phyloP scores from a whole-genome alignment of 2,329 filamentous ascomycete genomes.

The Talaromyces sp. region DNA sequence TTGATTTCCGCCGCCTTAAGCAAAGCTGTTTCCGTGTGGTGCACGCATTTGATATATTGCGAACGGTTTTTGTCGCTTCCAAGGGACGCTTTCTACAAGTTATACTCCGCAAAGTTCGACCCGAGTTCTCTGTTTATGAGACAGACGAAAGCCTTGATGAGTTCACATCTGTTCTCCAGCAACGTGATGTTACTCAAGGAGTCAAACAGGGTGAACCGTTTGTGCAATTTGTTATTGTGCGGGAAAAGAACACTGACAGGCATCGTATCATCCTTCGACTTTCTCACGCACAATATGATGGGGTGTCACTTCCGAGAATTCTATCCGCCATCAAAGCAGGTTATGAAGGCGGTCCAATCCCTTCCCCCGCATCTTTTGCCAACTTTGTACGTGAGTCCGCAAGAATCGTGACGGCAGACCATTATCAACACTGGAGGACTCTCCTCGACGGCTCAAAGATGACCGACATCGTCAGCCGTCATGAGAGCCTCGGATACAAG shows the following conservation, averaged over 20 bases:
- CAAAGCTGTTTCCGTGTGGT: conserved; percentile 51
- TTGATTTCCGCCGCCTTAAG: conserved; percentile 45
- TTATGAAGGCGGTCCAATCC: conserved; percentile 43
- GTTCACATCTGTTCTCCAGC: conserved; percentile 54
- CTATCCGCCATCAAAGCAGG: conserved; percentile 58
- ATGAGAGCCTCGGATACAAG: conserved; percentile 33
- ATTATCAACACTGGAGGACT: conserved; percentile 59
- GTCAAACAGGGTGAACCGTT: conserved; percentile 59
- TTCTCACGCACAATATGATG: conserved; percentile 67
- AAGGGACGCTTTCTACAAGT: conserved; percentile 53
- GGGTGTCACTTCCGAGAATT: conserved; percentile 61
- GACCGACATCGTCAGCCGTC: conserved; percentile 35
- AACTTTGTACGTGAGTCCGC: conserved; percentile 44
- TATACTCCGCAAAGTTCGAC: conserved; percentile 54
- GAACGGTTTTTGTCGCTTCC: conserved; percentile 60
- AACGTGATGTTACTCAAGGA: conserved; percentile 53
- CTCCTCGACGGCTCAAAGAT: conserved; percentile 56
- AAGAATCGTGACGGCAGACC: conserved; percentile 41
- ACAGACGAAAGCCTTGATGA: conserved; percentile 49
- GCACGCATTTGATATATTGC: conserved; percentile 59
- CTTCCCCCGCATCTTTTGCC: conserved; percentile 44
- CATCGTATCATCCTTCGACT: conserved; percentile 57
- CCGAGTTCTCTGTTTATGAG: conserved; percentile 52
- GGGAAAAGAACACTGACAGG: conserved; percentile 37
- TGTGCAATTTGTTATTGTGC: conserved; percentile 56